Evolutionary conservation across 2,329 filamentous ascomycete genomes (phyloP), one percentile per base, ranked within the genome.

Genomic region (Didymellaceae sp.): DNA sequence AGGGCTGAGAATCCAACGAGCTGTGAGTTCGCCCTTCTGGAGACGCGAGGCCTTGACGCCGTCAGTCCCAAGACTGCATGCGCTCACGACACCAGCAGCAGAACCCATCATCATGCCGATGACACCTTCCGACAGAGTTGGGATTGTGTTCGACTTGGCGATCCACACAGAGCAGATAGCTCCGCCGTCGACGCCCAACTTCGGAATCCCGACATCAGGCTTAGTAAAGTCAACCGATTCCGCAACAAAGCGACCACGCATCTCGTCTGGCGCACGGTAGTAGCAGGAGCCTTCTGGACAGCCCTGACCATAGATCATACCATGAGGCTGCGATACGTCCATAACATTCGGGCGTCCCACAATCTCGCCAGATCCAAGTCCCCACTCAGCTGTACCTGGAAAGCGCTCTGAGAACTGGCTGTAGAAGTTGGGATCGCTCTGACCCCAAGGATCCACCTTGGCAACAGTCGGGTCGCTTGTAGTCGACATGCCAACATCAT

Each of bases 1-100:
- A 2, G 94, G 94, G 66, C 91, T 91, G 10, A 97, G 78, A 8
- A 90, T 86, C 93, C 93, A 97, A 59, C 88, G 89, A 25, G 90
- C 89, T 30, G 90, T 96, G 58, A 94, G 63, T 44, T 95, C 88
- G 4, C 91, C 91, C 31, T 85, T 84, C 28, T 81, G 79, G 57
- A 87, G 84, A 48, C 87, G 82, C 45, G 84, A 80, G 42, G 84
- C 77, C 41, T 87, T 84, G 18, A 83, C 70, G 41, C 77, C 77
- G 66, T 82, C 80, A 11, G 77, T 78, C 18, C 88, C 88, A 1
- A 97, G 77, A 16, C 90, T 87, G 74, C 94, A 97, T 0, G 90
- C 82, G 0, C 90, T 89, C 31, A 97, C 80, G 2, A 96, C 81
- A 31, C 93, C 93, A 8, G 90, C 81, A 3, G 92, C 90, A 16